Evolutionary conservation across 2,329 filamentous ascomycete species (phyloP), one percentile per base, ranked within the genome.

Genomic region (Tetracladium maxilliforme): DNA sequence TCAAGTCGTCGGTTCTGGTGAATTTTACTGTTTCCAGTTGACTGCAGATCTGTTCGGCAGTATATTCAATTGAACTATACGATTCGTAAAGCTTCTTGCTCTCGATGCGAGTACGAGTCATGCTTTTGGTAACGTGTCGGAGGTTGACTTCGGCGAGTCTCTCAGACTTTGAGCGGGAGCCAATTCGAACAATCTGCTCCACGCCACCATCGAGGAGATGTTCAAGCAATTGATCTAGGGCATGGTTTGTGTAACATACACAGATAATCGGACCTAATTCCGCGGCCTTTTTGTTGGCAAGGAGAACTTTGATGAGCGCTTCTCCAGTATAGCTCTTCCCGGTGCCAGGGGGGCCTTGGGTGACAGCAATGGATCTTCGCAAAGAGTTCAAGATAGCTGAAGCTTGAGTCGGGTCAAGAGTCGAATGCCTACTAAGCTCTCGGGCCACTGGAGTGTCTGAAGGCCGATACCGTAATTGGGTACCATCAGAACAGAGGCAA

Each of bases 271-370:
- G 64, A 0, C 64, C 62, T 1, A 70, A 34, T 0, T 42, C 27
- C 1, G 53, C 49, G 6, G 36, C 32, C 1, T 20, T 16, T 24
- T 53, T 55, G 33, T 59, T 58, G 9, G 41, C 39, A 4, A 75
- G 38, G 6, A 75, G 39, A 0, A 59, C 53, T 30, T 63, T 61
- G 30, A 76, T 60, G n/a, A 79, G 41, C 21, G 61, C 54, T 3
- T 69, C 55, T 4, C 72, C 73, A 1, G 62, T 56, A 33, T 62
- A 78, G 4, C 56, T 64, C 39, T 81, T 81, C 1, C 76, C 75
- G 0, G 75, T 81, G 0, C 76, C 75, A 0, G 75, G 75, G 0
- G 75, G 75, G 0, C 76, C 76, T 47, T 81, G 73, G 8, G 79
- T 73, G 5, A 79, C 49, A 2, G 68, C 61, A 7, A 77, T 43